Evolutionary conservation across 306 rosid species (phyloP), one percentile per base, ranked within the genome.

Genomic region (Casuarina cunninghamiana): DNA sequence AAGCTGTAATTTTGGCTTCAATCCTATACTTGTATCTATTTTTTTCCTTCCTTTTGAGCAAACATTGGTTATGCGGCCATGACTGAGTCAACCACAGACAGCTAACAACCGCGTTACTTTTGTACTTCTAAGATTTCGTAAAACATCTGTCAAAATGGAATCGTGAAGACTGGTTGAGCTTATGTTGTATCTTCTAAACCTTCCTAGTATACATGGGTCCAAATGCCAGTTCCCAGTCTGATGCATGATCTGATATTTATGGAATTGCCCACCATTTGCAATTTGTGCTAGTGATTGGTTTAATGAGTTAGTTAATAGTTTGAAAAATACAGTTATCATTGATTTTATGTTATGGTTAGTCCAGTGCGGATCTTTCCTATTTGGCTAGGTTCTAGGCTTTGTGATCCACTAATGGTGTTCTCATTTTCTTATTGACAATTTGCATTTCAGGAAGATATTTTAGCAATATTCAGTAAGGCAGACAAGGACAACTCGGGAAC

Each of bases 401-500:
- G 26, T 15, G n/a, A 39, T n/a, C 49, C 17, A 9, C 71, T 66
- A 41, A 39, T 66, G 51, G 26, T 74, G 68, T 32, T 73, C 19
- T 75, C 39, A 46, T 76, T 53, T 11, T 54, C 53, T 48, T 61
- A 8, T 63, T 41, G 46, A 9, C 68, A 68, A 19, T 21, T 75
- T 81, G 74, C 50, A 43, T 55, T 79, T 51, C 77, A 95, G 99
- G 97, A 90, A 79, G 99, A 95, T 83, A 88, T 95, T 70, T 80
- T 88, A 0, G 90, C 91, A 2, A 95, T 95, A 71, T 93, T 95
- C 74, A 86, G 79, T 71, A 93, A 93, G 81, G 96, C 99, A 26
- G 98, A 93, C 85, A 85, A 77, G 83, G 86, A 82, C 84, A 90
- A 85, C 68, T 90, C 97, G 6, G 99, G 98, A 82, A 95, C 91